phyloP scores from a whole-genome alignment of 2,329 filamentous ascomycete genomes.

The Huntiella moniliformis region DNA sequence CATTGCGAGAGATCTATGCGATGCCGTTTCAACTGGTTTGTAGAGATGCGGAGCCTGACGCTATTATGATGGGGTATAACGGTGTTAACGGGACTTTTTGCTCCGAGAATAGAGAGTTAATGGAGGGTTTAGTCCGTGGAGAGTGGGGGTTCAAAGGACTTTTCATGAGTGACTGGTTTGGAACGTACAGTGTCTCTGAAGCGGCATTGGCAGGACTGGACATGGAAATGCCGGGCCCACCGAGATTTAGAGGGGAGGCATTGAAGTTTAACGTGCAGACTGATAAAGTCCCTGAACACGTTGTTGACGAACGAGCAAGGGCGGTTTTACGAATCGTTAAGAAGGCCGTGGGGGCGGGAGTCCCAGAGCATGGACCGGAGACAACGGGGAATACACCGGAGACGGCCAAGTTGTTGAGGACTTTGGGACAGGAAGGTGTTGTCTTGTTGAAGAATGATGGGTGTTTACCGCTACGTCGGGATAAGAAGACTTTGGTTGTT shows the following conservation, averaged over 20 bases:
- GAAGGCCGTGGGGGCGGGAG: slow-evolving; percentile 31
- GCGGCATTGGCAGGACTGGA: slow-evolving; percentile 33
- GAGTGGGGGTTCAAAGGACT: slow-evolving; percentile 41
- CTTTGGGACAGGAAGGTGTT: slow-evolving; percentile 48
- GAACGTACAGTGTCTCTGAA: slow-evolving; percentile 34
- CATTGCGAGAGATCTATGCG: slow-evolving; percentile 38
- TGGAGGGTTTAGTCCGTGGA: slow-evolving; percentile 31
- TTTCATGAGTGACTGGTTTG: slow-evolving; percentile 42
- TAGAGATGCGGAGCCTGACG: slow-evolving; percentile 29
- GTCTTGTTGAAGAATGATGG: slow-evolving; percentile 57
- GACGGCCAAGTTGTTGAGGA: slow-evolving; percentile 43
- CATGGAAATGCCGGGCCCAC: slow-evolving; percentile 41
- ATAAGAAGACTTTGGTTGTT: slow-evolving; percentile 39
- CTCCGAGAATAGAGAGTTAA: slow-evolving; percentile 32
- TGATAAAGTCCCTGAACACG: slow-evolving; percentile 35
- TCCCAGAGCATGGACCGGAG: slow-evolving; percentile 36
- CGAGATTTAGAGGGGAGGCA: slow-evolving; percentile 30
- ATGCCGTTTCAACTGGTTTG: slow-evolving; percentile 39
- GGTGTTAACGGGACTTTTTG: slow-evolving; percentile 38
- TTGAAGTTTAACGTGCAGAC: slow-evolving; percentile 34
- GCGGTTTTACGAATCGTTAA: slow-evolving; percentile 41
- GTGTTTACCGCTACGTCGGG: slow-evolving; percentile 43
- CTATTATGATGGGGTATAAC: slow-evolving; percentile 42
- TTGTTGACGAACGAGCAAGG: slow-evolving; percentile 38
- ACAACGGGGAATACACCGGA: slow-evolving; percentile 37